A percentile compares a stretch with the other conserved stretches of the same genome.
phyloP scores from a whole-genome alignment of 176 grass and related monocot species.

The Musa acuminata region DNA sequence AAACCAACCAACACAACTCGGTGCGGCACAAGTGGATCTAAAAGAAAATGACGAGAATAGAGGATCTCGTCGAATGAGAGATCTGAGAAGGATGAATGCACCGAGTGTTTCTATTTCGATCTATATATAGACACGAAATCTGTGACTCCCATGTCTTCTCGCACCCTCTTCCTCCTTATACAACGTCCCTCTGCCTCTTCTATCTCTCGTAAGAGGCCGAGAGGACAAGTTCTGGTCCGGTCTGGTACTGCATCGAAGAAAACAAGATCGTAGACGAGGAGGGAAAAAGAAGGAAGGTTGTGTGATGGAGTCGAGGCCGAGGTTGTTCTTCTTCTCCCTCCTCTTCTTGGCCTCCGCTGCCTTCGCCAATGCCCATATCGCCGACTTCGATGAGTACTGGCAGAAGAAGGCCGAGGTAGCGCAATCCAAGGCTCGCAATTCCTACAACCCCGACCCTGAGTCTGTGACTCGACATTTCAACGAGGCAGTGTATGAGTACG shows the following conservation, averaged over 20 bases:
- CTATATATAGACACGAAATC: too few species aligned
- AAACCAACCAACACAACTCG: too few species aligned
- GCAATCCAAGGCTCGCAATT: slow-evolving; percentile 12
- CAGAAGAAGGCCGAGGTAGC: slow-evolving; percentile 30
- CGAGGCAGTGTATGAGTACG: slow-evolving; percentile 43
- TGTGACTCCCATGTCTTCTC: too few species aligned
- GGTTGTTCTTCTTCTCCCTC: slow-evolving; percentile 19
- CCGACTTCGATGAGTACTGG: slow-evolving; percentile 42
- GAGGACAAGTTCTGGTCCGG: too few species aligned
- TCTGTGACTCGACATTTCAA: slow-evolving; percentile 31
- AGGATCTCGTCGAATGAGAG: too few species aligned
- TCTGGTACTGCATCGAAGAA: neutral
- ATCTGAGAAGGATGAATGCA: too few species aligned
- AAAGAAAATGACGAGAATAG: too few species aligned
- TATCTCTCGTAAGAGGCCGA: too few species aligned
- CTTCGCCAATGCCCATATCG: slow-evolving; percentile 29
- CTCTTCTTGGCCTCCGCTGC: slow-evolving; percentile 35
- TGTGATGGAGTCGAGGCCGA: neutral
- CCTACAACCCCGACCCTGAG: slow-evolving; percentile 43
- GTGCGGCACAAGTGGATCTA: too few species aligned
- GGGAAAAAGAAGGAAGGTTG: neutral
- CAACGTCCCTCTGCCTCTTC: too few species aligned
- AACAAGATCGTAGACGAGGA: neutral
- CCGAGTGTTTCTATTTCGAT: too few species aligned
- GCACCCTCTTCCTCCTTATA: too few species aligned